Base-by-base conservation (phyloP, 2,329 filamentous ascomycete genomes). In the Epichloe bromicola region DNA sequence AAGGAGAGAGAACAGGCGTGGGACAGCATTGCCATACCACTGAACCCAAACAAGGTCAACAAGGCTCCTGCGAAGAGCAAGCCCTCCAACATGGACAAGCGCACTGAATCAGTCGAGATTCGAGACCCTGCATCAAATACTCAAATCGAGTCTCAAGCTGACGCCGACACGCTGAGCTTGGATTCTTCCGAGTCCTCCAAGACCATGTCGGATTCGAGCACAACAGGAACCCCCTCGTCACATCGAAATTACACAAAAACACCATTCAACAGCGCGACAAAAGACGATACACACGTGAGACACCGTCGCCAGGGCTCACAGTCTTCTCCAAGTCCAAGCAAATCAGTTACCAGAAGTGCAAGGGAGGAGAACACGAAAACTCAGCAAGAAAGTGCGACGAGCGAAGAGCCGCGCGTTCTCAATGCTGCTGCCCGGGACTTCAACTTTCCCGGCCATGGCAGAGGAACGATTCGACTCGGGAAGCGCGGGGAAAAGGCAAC, bases 21-120 rank as follows among this genome's bases (percentile, higher is more conserved):
- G 63, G 57, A 64, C 59, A 65, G 59, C 51, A 67, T 67, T 55
- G 54, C 61, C 39, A 61, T 66, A 62, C 65, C 66, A 43, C 52
- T 65, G 50, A 54, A 58, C 51, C 61, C 55, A 47, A 57, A 49
- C 39, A 54, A 53, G 50, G 20, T 12, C 10, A 49, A 44, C n/a
- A 50, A 40, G 23, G 44, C 46, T n/a, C 39, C 44, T 36, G 17
- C 23, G 8, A 50, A 45, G n/a, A 15, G 10, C 14, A 39, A 48
- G 30, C 12, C 38, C 5, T 20, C 19, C n/a, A 5, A 7, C 17
- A n/a, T 30, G 14, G 33, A 7, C 26, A 36, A 51, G 17, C 23
- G 17, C 12, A 19, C 37, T 5, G 17, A 38, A 11, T 3, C 15
- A 19, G 42, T 19, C 20, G 14, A 26, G 23, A 26, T 38, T 17